These are phyloP conservation scores for Thymus mandschuricus DNA, from an alignment of 257 asterid genomes.

Conservation along the genomic window DNA sequence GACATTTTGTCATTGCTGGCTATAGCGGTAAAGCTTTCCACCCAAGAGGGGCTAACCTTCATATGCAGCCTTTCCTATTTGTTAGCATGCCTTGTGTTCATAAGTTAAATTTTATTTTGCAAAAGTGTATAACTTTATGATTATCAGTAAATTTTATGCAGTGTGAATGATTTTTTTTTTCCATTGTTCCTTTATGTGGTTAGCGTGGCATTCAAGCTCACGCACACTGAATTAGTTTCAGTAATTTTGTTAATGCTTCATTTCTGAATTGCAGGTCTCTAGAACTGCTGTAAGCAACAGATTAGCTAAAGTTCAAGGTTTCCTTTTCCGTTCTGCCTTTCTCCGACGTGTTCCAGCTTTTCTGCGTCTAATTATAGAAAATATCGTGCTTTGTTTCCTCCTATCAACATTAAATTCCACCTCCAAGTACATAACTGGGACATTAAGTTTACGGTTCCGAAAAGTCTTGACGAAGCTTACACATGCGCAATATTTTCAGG, in stretches of 20 bases:
- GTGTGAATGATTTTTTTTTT: neutral
- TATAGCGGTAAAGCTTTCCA: conserved; percentile 73
- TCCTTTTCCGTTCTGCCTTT: conserved; percentile 96
- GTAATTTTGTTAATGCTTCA: conserved; percentile 20
- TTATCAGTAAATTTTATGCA: conserved; percentile 2
- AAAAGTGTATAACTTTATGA: conserved; percentile 3
- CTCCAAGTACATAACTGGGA: conserved; percentile 89
- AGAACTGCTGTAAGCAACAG: conserved; percentile 96
- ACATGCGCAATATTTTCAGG: conserved; percentile 95
- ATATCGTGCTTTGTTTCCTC: conserved; percentile 83
- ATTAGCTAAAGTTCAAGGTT: conserved; percentile 98
- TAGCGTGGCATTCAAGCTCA: conserved; percentile 1
- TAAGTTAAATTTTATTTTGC: neutral
- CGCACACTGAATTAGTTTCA: conserved; percentile 12
- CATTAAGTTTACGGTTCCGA: conserved; percentile 88
- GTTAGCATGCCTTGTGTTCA: conserved; percentile 15
- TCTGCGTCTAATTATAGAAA: conserved; percentile 89
- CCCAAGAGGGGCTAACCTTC: conserved; percentile 28
- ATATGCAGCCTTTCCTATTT: conserved; percentile 23
- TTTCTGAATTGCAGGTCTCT: conserved; percentile 62
- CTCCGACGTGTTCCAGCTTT: conserved; percentile 95
- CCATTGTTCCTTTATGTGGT: conserved; percentile 17
- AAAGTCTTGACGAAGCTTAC: conserved; percentile 84
- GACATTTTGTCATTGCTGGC: conserved; percentile 78
- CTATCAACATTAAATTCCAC: conserved; percentile 92